Conservation (phyloP, 441 rosid genomes). For the Metrosideros polymorpha region DNA sequence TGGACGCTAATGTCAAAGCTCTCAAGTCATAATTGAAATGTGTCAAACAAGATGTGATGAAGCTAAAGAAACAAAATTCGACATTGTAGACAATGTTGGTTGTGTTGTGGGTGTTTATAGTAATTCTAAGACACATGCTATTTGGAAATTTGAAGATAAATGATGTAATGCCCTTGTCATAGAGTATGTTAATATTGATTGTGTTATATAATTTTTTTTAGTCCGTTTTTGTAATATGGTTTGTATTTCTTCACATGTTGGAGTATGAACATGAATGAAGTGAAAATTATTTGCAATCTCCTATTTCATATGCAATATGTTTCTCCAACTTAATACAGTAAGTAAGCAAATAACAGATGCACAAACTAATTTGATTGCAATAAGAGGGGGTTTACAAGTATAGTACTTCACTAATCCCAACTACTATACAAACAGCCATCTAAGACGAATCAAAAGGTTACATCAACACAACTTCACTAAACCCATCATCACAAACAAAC, state of each 20-base stretch:
- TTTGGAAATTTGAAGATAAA: background rate
- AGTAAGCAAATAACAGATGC: background rate
- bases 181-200: background rate
- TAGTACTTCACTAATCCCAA: too few species aligned
- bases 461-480: too few species aligned
- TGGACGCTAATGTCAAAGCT: background rate
- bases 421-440: too few species aligned
- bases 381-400: background rate
- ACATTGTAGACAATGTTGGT: background rate
- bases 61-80: background rate
- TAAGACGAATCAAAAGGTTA: too few species aligned
- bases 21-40: background rate
- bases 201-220: background rate
- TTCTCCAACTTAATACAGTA: background rate
- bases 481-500: too few species aligned
- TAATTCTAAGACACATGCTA: background rate
- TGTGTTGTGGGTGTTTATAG: background rate
- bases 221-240: background rate
- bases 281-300: background rate
- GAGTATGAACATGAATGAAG: background rate
- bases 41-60: background rate
- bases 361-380: background rate
- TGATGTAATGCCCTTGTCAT: rapidly evolving
- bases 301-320: background rate
- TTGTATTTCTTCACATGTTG: background rate